Conservation (phyloP, 495 filamentous ascomycete genomes). For the Aspergillus leporis region DNA sequence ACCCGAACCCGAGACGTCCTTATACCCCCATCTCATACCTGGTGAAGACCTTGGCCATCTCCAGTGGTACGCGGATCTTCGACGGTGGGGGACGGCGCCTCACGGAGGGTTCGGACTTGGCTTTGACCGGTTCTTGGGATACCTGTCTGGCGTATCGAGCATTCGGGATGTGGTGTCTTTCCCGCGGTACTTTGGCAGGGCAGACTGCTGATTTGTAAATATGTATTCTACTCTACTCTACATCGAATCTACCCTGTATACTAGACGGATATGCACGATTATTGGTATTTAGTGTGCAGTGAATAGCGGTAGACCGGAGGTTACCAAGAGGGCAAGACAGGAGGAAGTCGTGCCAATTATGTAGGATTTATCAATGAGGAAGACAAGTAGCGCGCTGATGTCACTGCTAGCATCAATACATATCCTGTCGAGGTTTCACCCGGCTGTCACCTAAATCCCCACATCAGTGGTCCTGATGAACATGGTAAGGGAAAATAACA, state of each 20-base stretch:
- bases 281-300: too few species aligned
- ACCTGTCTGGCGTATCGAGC: conserved; percentile 80
- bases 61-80: conserved; percentile 92
- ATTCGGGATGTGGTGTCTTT: conserved; percentile 87
- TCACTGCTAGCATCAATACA: too few species aligned
- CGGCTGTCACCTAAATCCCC: too few species aligned
- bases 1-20: conserved; percentile 14
- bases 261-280: neutral
- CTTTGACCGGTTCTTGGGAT: conserved; percentile 86
- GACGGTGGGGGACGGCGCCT: conserved; percentile 90
- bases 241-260: neutral
- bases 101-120: conserved; percentile 95
- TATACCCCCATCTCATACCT: conserved; percentile 40
- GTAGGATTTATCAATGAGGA: too few species aligned
- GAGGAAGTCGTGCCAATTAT: too few species aligned
- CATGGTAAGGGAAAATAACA: too few species aligned
- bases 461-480: too few species aligned
- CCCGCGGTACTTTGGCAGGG: conserved; percentile 86
- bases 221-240: conserved; percentile 4
- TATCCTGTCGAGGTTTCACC: too few species aligned
- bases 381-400: too few species aligned
- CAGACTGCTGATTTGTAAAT: conserved; percentile 66
- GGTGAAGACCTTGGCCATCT: conserved; percentile 57
- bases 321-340: too few species aligned
- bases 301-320: too few species aligned